Percentiles rank a stretch among this genome's conserved stretches.
These are phyloP conservation scores for Trichoderma guizhouense DNA, from an alignment of 2,329 filamentous ascomycete genomes.

Conservation along the genomic window DNA sequence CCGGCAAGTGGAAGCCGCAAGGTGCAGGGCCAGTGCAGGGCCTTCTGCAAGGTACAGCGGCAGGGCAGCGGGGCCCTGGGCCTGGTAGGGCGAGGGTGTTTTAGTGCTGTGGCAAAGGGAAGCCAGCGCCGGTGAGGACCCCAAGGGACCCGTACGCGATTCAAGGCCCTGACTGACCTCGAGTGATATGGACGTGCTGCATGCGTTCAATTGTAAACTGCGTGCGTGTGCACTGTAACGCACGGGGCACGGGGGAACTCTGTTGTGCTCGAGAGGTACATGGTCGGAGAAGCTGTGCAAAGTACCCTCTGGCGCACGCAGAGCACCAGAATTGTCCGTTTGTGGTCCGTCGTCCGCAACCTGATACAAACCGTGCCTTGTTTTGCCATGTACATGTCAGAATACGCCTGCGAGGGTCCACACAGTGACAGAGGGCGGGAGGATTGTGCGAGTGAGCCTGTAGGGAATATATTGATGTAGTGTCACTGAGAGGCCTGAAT, in stretches of 20 bases:
- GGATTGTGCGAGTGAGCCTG: background rate
- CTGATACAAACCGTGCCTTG: background rate
- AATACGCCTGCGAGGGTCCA: background rate
- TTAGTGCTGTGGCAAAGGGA: background rate
- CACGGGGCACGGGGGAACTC: background rate
- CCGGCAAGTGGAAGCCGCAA: conserved; percentile 14
- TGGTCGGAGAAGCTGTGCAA: background rate
- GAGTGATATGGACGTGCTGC: background rate
- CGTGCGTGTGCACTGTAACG: background rate
- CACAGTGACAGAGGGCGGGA: background rate
- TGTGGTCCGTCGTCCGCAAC: background rate
- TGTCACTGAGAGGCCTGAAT: background rate
- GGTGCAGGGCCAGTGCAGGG: background rate
- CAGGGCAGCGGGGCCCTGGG: background rate
- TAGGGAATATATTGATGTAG: background rate
- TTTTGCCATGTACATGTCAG: background rate
- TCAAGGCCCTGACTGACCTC: background rate
- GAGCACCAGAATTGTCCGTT: background rate
- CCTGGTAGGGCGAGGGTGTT: background rate
- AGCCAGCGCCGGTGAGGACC: background rate
- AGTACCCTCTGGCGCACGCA: background rate
- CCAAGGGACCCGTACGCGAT: background rate
- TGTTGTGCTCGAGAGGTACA: background rate
- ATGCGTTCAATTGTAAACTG: background rate
- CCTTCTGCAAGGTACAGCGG: conserved; percentile 14